Percentiles rank a stretch among this genome's conserved stretches.
Evolutionary conservation across 352 stramenopile genomes (phyloP).

Genomic region (Albugo candida): DNA sequence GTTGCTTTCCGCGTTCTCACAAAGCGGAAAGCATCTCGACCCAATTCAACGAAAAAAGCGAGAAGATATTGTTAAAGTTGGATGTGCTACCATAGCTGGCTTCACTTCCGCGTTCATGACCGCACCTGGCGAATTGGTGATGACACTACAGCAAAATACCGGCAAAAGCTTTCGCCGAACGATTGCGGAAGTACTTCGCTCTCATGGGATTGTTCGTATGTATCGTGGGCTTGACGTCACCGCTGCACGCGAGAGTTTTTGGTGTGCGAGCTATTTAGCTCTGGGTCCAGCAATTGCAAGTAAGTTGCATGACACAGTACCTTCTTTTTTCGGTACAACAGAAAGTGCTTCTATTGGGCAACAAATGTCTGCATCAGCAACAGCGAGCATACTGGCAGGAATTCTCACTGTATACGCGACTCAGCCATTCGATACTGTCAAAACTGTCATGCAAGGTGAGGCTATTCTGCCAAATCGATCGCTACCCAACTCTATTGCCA

Average conservation of each 20-base stretch:
- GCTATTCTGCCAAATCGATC: constrained; percentile 18
- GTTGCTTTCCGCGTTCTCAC: neutral
- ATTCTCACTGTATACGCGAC: constrained; percentile 55
- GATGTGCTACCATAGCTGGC: constrained; percentile 38
- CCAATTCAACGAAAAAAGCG: neutral
- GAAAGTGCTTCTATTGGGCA: constrained; percentile 36
- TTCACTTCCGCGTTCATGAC: constrained; percentile 39
- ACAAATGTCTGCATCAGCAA: constrained; percentile 31
- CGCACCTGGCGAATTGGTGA: constrained; percentile 57
- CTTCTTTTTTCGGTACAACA: constrained; percentile 25
- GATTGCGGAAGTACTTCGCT: constrained; percentile 25
- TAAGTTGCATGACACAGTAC: constrained; percentile 31
- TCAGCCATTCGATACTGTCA: constrained; percentile 67
- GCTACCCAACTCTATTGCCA: constrained; percentile 17
- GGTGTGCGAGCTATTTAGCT: constrained; percentile 61
- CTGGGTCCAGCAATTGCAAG: constrained; percentile 47
- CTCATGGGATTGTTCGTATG: constrained; percentile 26
- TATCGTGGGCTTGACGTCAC: constrained; percentile 40
- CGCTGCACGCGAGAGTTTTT: constrained; percentile 38
- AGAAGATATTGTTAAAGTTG: constrained; percentile 19
- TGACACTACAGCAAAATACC: constrained; percentile 76
- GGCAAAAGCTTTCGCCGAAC: constrained; percentile 44
- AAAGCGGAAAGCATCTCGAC: neutral
- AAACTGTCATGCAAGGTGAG: constrained; percentile 74
- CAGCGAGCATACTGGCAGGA: constrained; percentile 46